Evolutionary conservation across 1,284 basidiomycete species (phyloP).

Genomic region (Austropuccinia psidii): DNA sequence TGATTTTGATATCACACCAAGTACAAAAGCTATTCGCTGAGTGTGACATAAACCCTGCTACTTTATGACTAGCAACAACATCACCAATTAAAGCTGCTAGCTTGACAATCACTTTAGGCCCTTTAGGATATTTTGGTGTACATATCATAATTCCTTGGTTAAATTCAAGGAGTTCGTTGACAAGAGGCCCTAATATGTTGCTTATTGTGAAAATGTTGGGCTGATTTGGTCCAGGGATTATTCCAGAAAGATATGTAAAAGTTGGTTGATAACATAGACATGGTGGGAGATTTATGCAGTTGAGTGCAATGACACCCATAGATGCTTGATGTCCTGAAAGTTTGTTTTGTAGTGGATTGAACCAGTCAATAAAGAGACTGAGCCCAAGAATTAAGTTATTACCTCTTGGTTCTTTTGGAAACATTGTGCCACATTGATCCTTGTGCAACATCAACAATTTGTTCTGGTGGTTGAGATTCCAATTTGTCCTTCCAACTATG

Average conservation of each 20-base stretch:
- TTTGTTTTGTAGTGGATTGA: slow-evolving; percentile 24
- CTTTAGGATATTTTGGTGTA: background rate
- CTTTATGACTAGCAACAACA: slow-evolving; percentile 11
- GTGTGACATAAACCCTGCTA: slow-evolving; percentile 10
- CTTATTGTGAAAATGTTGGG: background rate
- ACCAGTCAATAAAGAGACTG: slow-evolving; percentile 21
- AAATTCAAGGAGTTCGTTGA: background rate
- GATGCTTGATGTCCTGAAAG: background rate
- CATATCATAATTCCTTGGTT: background rate
- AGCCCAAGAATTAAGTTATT: too few relatives aligned
- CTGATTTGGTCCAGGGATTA: slow-evolving; percentile 2
- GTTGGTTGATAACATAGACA: background rate
- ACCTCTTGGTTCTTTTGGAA: too few relatives aligned
- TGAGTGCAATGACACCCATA: background rate
- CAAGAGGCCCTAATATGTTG: background rate
- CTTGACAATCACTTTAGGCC: background rate
- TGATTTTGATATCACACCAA: too few relatives aligned
- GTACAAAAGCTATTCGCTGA: background rate
- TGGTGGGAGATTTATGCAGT: slow-evolving; percentile 21
- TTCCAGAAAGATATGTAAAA: background rate
- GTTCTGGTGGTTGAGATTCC: too few relatives aligned
- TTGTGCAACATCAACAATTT: too few relatives aligned
- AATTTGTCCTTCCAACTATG: too few relatives aligned
- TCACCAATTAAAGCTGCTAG: slow-evolving; percentile 2
- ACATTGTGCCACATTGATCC: too few relatives aligned